Evolutionary conservation across 441 rosid genomes (phyloP).

Genomic region (Pelargonium fulgidum): DNA sequence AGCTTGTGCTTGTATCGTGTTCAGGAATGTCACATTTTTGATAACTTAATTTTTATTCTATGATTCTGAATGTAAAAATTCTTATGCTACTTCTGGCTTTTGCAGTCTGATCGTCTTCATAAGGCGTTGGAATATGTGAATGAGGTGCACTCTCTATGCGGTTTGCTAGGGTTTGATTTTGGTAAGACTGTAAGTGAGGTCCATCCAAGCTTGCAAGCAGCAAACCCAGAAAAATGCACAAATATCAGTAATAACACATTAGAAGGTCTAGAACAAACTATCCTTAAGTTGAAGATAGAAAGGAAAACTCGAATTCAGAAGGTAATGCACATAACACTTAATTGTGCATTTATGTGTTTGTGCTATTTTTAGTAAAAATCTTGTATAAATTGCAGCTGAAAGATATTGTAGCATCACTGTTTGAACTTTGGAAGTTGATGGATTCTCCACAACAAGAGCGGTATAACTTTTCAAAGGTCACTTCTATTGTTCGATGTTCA

Average conservation of each 20-base stretch:
- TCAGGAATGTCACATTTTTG: no score
- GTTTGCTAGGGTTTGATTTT: constrained; percentile 83
- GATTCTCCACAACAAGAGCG: constrained; percentile 71
- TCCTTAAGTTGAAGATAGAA: constrained; percentile 61
- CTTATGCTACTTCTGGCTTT: constrained; percentile 11
- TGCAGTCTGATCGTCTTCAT: constrained; percentile 88
- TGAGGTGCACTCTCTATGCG: constrained; percentile 79
- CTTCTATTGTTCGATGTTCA: constrained; percentile 46
- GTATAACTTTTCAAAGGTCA: constrained; percentile 45
- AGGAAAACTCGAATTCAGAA: constrained; percentile 63
- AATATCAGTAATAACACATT: constrained; percentile 74
- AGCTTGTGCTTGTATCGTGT: no score
- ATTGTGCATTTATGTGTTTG: constrained; percentile 3
- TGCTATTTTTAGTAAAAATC: constrained; percentile 13
- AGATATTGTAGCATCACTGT: constrained; percentile 48
- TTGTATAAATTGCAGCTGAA: constrained; percentile 52
- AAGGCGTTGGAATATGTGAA: constrained; percentile 72
- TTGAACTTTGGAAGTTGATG: constrained; percentile 92
- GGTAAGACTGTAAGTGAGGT: constrained; percentile 72
- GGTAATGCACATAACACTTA: constrained; percentile 32
- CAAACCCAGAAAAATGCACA: constrained; percentile 65
- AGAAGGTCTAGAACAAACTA: constrained; percentile 69
- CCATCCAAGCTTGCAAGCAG: constrained; percentile 81
- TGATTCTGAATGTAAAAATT: no score
- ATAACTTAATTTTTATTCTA: no score